A percentile compares a stretch with the other conserved stretches of the same genome.
Conservation (phyloP, 2,329 filamentous ascomycete species). For the Metarhizium brunneum region DNA sequence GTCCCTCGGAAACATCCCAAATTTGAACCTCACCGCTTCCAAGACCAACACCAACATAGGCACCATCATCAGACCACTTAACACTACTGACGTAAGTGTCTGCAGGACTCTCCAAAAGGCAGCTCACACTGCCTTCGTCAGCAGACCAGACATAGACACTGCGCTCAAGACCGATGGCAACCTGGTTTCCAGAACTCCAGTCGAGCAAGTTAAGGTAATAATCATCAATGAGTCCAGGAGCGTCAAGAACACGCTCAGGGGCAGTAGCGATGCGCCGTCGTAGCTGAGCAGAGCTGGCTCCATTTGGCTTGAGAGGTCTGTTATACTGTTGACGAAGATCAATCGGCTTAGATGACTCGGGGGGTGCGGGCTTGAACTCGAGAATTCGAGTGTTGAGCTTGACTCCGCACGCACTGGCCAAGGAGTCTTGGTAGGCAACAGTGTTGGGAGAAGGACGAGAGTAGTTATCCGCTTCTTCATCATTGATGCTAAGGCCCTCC, state of each 20-base stretch:
- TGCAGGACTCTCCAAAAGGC: conserved; percentile 74
- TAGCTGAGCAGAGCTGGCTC: conserved; percentile 70
- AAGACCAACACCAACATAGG: conserved; percentile 91
- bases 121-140: conserved; percentile 81
- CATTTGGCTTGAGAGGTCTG: conserved; percentile 76
- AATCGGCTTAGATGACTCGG: conserved; percentile 96
- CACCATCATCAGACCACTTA: conserved; percentile 96
- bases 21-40: conserved; percentile 97
- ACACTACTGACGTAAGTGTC: conserved; percentile 98
- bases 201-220: conserved; percentile 98
- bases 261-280: conserved; percentile 88
- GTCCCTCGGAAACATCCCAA: conserved; percentile 93
- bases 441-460: conserved; percentile 77
- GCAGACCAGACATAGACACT: conserved; percentile 99
- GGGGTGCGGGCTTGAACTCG: conserved; percentile 95
- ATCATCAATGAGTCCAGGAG: conserved; percentile 91
- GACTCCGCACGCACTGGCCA: conserved; percentile 86
- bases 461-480: conserved; percentile 60
- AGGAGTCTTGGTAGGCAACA: conserved; percentile 82
- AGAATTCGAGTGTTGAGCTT: conserved; percentile 91
- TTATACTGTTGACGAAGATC: conserved; percentile 98
- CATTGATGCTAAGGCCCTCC: conserved; percentile 65
- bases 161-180: conserved; percentile 93
- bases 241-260: conserved; percentile 91
- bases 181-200: conserved; percentile 97